phyloP scores from a whole-genome alignment of 805 yeast species.

The Myxozyma melibiosi region DNA sequence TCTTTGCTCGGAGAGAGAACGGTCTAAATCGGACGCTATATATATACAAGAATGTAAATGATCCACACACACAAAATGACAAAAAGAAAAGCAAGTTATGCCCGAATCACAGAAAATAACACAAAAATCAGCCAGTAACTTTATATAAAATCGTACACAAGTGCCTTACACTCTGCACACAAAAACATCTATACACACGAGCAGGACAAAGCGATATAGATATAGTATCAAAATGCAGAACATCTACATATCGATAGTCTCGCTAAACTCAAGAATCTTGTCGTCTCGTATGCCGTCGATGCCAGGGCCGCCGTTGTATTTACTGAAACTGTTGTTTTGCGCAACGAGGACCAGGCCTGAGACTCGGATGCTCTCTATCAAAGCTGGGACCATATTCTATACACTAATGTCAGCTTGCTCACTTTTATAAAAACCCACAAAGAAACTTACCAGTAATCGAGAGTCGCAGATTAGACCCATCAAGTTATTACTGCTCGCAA shows the following conservation, averaged over 20 bases:
- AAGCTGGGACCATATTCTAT: conserved; percentile 61
- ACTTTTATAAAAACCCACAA: background rate
- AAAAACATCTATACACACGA: background rate
- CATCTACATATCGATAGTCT: conserved; percentile 52
- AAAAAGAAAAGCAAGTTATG: no score
- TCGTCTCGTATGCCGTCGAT: conserved; percentile 70
- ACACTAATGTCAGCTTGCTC: background rate
- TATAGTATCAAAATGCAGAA: background rate
- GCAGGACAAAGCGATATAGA: background rate
- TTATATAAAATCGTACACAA: no score
- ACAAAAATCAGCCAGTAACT: no score
- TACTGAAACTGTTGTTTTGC: conserved; percentile 19
- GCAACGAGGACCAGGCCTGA: conserved; percentile 72
- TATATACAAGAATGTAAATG: no score
- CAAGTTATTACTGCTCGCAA: conserved; percentile 79
- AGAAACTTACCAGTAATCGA: conserved; percentile 54
- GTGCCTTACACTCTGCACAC: no score
- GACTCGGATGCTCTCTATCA: conserved; percentile 72
- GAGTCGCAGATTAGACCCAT: conserved; percentile 81
- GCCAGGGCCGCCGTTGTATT: conserved; percentile 38
- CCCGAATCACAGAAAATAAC: no score
- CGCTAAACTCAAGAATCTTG: conserved; percentile 67
- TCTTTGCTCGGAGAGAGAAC: no score
- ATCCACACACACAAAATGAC: no score
- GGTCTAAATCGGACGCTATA: no score